Conservation (phyloP, 805 yeast genomes). For the Sporopachydermia lactativora region DNA sequence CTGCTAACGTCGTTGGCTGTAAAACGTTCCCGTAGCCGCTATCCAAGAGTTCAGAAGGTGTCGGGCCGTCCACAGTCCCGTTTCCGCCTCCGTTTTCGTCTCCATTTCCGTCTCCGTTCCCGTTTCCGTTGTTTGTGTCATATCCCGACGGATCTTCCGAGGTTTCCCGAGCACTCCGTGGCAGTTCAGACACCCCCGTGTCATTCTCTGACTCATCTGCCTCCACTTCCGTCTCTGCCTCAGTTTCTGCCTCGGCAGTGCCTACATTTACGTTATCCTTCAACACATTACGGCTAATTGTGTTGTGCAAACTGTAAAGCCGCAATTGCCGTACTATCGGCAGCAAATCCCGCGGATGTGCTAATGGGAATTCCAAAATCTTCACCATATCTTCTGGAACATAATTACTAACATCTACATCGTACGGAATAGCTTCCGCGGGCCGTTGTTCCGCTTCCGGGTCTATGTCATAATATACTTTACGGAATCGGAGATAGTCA, state of each 20-base stretch:
- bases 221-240: background rate
- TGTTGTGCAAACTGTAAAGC: background rate
- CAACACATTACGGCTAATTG: background rate
- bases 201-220: background rate
- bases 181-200: too few species aligned
- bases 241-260: background rate
- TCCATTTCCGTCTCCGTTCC: background rate
- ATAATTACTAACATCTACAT: background rate
- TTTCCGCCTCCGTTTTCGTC: background rate
- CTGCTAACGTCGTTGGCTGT: slow-evolving; percentile 1
- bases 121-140: background rate
- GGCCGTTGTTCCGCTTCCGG: background rate
- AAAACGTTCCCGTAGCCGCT: background rate
- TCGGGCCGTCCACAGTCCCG: background rate
- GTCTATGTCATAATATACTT: background rate
- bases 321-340: background rate
- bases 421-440: background rate
- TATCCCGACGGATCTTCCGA: too few species aligned
- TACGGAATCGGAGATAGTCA: background rate
- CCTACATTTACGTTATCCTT: background rate
- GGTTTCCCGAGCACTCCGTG: too few species aligned
- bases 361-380: background rate
- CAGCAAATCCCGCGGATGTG: background rate
- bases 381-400: background rate
- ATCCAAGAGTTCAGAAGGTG: background rate